Conservation (phyloP, 1,139 yeast genomes). For the Geotrichum phurueaensis region DNA sequence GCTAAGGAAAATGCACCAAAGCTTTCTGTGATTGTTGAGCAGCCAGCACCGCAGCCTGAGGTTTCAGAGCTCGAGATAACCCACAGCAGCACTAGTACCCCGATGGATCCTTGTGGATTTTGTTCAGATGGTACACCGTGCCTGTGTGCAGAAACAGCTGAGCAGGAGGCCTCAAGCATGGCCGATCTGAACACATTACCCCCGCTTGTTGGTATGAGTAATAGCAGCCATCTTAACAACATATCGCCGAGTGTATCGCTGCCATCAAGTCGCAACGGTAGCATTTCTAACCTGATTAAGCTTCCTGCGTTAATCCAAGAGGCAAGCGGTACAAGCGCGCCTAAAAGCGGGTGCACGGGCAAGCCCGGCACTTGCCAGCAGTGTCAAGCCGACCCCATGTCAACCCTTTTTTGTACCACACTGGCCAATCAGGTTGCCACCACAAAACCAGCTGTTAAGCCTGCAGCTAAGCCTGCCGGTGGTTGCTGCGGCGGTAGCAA, state of each 20-base stretch:
- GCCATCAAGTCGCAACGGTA: not conserved
- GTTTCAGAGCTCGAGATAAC: not conserved
- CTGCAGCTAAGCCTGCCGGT: not conserved
- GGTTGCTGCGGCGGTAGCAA: constrained; percentile 22
- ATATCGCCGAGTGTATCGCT: not conserved
- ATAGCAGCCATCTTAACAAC: not conserved
- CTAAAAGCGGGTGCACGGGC: constrained; percentile 61
- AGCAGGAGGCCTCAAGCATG: constrained; percentile 18
- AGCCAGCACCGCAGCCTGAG: not conserved
- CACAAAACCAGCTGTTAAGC: constrained; percentile 8
- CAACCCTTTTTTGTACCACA: constrained; percentile 80
- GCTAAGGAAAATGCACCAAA: constrained; percentile 10
- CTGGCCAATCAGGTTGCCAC: constrained; percentile 47
- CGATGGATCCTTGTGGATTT: constrained; percentile 82
- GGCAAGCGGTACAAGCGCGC: constrained; percentile 41
- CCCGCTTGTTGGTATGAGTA: constrained; percentile 3
- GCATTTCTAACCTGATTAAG: constrained; percentile 18
- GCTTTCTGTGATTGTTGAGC: not conserved
- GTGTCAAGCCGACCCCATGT: constrained; percentile 84
- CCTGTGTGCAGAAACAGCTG: constrained; percentile 62
- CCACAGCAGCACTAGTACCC: constrained; percentile 28
- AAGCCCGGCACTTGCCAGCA: constrained; percentile 83
- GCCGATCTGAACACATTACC: constrained; percentile 17
- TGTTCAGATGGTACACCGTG: constrained; percentile 91
- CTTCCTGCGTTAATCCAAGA: constrained; percentile 64